A percentile compares a stretch with the other conserved stretches of the same genome.
phyloP scores from a whole-genome alignment of 805 yeast genomes.

The Zygosaccharomyces lentus region DNA sequence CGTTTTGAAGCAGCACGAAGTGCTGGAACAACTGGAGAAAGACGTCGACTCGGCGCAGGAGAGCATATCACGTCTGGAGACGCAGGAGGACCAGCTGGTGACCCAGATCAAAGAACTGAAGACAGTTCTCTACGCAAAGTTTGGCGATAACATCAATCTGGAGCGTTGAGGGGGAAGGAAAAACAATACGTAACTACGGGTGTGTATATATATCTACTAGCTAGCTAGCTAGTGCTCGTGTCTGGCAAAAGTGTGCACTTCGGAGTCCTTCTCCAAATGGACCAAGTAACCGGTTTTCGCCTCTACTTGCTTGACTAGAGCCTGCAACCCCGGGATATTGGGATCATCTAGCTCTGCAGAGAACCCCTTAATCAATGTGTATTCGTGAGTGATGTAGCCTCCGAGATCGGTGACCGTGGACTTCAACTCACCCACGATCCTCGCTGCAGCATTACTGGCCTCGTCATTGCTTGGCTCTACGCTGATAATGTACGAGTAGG shows the following conservation, averaged over 20 bases:
- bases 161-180: too few species aligned
- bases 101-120: conserved; percentile 58
- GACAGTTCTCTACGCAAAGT: conserved; percentile 74
- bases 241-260: conserved; percentile 23
- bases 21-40: conserved; percentile 60
- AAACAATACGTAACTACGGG: not conserved
- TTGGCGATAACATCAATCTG: conserved; percentile 82
- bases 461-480: conserved; percentile 14
- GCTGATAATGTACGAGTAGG: conserved; percentile 21
- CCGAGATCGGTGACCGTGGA: conserved; percentile 37
- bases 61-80: conserved; percentile 45
- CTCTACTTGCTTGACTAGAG: conserved; percentile 17
- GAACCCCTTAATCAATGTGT: conserved; percentile 47
- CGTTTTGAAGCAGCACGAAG: conserved; percentile 61
- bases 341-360: conserved; percentile 39
- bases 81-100: conserved; percentile 48
- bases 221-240: conserved; percentile 5
- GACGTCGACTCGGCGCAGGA: conserved; percentile 53
- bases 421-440: conserved; percentile 30
- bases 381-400: conserved; percentile 46
- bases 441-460: conserved; percentile 8
- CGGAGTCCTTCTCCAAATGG: conserved; percentile 28
- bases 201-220: conserved; percentile 1
- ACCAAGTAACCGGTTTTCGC: conserved; percentile 19
- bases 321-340: conserved; percentile 22